A percentile compares a stretch with the other conserved stretches of the same genome.
These are phyloP conservation scores for Coelastrella sp. DNA, from an alignment of 139 green algal species.

Conservation along the genomic window DNA sequence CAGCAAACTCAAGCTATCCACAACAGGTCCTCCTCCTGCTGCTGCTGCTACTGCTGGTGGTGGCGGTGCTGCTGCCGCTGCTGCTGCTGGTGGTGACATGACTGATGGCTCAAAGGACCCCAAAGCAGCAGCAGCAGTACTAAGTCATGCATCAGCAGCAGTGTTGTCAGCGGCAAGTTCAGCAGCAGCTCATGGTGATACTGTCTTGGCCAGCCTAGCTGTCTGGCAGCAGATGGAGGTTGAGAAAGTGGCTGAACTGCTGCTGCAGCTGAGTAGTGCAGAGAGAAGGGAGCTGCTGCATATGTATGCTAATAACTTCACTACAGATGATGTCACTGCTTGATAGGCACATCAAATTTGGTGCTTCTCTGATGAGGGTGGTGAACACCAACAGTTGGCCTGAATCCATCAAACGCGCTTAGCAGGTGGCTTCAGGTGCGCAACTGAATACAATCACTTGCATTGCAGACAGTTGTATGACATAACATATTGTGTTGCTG, in stretches of 20 bases:
- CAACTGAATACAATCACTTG: too few relatives aligned
- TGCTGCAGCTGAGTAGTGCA: background rate
- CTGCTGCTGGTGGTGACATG: background rate
- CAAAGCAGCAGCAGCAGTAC: background rate
- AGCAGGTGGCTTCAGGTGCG: too few relatives aligned
- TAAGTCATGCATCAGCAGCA: background rate
- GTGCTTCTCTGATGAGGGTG: too few relatives aligned
- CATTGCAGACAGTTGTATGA: too few relatives aligned
- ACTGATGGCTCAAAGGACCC: too few relatives aligned
- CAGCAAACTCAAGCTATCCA: background rate
- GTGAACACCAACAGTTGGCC: too few relatives aligned
- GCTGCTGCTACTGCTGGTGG: background rate
- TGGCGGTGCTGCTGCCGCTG: background rate
- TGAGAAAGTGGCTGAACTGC: slow-evolving; percentile 1
- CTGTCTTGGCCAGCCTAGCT: slow-evolving; percentile 3
- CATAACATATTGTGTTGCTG: too few relatives aligned
- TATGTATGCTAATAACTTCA: slow-evolving; percentile 6
- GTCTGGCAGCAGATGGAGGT: slow-evolving; percentile 1
- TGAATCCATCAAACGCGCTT: too few relatives aligned
- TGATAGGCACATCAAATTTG: too few relatives aligned
- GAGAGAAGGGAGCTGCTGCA: slow-evolving; percentile 4
- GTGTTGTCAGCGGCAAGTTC: background rate
- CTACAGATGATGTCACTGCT: background rate
- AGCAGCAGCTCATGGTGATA: slow-evolving; percentile 1
- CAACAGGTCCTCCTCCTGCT: background rate